Evolutionary conservation across 2,329 filamentous ascomycete species (phyloP), one percentile per base, ranked within the genome.

Genomic region (Plenodomus lindquistii): DNA sequence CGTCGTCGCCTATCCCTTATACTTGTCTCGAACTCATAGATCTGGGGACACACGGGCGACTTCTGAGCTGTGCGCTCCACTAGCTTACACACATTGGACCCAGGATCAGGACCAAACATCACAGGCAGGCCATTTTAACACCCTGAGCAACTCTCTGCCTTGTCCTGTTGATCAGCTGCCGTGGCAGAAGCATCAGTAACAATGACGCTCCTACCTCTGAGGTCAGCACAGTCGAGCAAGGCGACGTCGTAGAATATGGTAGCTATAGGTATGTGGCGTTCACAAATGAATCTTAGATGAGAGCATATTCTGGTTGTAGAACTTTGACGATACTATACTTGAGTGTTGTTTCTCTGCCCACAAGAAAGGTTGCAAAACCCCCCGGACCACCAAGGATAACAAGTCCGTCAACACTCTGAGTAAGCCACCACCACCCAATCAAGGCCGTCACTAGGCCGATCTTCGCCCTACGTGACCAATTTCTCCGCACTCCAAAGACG

Each of bases 371-470:
- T 43, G 31, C 37, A 43, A 37, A 31, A 43, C 20, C 41, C 41
- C 40, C 29, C 31, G 27, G 27, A 15, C 27, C 27, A 7, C 11
- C 27, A 7, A 38, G 36, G 47, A 46, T 40, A 54, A 56, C 39
- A 53, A 48, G 2, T 54, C 53, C 53, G 53, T 40, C 39, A 37
- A 20, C 46, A 40, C 17, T 50, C 53, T 50, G 50, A 40, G 47
- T 48, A 42, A 44, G 37, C 44, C 50, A 38, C 18, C 2, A 2
- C 10, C n/a, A 20, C n/a, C 54, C 54, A 56, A 56, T 56, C 42
- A 56, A 16, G 16, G 21, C 8, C 22, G 19, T 13, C 20, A 17
- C 18, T 38, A 5, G 29, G 6, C 16, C 31, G 20, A 24, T 5
- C 5, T 24, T 10, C 22, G 5, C 31, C 43, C 24, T 48, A 50